Evolutionary conservation across 108 stramenopile genomes (phyloP).

Genomic region (Skeletonema costatum): DNA sequence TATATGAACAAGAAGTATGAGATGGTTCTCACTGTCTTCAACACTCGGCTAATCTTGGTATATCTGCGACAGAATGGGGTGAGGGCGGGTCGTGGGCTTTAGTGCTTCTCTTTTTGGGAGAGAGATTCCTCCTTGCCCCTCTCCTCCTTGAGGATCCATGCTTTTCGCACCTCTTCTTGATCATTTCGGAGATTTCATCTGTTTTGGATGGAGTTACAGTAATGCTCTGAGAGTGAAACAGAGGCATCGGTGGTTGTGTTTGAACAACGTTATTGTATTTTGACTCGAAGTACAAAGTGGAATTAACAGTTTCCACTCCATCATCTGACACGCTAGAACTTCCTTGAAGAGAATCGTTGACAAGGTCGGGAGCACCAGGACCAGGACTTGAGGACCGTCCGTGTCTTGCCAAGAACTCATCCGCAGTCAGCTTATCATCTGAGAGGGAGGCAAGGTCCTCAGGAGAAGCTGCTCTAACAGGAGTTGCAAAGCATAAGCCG

Average conservation of each 20-base stretch:
- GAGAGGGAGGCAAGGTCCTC: conserved; percentile 12
- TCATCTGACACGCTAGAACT: conserved; percentile 1
- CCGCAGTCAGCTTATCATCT: conserved; percentile 15
- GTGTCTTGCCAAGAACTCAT: conserved; percentile 13
- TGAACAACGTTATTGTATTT: conserved; percentile 17
- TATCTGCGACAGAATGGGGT: neutral
- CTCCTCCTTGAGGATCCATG: neutral
- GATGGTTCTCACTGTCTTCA: neutral
- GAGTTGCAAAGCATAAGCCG: conserved; percentile 15
- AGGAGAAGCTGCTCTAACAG: conserved; percentile 5
- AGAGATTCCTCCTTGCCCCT: neutral
- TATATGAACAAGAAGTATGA: neutral
- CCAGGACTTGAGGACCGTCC: neutral
- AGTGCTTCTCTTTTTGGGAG: neutral
- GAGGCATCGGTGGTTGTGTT: conserved; percentile 11
- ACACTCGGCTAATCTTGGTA: neutral
- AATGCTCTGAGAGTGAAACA: conserved; percentile 10
- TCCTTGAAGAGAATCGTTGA: neutral
- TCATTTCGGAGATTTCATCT: conserved; percentile 1
- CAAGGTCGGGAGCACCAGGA: neutral
- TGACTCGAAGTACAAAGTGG: conserved; percentile 21
- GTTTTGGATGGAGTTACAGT: conserved; percentile 5
- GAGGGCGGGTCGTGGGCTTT: neutral
- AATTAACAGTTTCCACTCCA: conserved; percentile 17
- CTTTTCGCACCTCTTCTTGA: neutral